phyloP scores from a whole-genome alignment of 805 yeast species.

The Metschnikowia sp. region DNA sequence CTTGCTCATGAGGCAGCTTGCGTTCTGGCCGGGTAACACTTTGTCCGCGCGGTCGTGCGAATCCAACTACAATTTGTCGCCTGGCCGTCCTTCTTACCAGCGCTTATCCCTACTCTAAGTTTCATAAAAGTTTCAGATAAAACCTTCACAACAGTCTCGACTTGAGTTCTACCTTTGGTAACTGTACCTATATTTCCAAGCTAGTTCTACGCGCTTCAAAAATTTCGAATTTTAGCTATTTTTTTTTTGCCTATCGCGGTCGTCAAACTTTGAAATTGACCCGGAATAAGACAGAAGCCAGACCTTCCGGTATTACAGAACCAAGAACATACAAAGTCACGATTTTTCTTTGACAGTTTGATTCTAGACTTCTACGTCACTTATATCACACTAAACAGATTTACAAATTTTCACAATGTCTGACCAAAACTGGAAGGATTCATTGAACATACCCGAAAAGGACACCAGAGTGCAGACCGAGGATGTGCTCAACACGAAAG shows the following conservation, averaged over 20 bases:
- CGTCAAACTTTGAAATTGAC: not conserved
- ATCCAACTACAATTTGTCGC: conserved; percentile 1
- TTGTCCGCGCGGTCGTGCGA: conserved; percentile 2
- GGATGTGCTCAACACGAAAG: conserved; percentile 89
- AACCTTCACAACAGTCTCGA: no score
- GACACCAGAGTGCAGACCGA: conserved; percentile 97
- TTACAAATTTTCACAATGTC: conserved; percentile 10
- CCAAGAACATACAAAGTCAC: not conserved
- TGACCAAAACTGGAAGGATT: conserved; percentile 57
- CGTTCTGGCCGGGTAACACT: conserved; percentile 1
- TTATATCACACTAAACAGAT: not conserved
- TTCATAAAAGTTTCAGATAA: not conserved
- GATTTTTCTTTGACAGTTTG: conserved; percentile 1
- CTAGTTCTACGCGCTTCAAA: no score
- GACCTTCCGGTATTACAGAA: no score
- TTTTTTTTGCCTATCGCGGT: not conserved
- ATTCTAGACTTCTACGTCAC: not conserved
- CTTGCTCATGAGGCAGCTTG: not conserved
- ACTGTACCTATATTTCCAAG: not conserved
- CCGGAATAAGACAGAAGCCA: not conserved
- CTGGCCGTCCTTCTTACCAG: not conserved
- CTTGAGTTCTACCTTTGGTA: no score
- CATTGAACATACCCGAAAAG: conserved; percentile 71
- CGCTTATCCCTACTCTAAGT: not conserved
- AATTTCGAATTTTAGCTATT: not conserved